phyloP scores from a whole-genome alignment of 495 filamentous ascomycete genomes.

The Pseudoneurospora amorphoporcata region DNA sequence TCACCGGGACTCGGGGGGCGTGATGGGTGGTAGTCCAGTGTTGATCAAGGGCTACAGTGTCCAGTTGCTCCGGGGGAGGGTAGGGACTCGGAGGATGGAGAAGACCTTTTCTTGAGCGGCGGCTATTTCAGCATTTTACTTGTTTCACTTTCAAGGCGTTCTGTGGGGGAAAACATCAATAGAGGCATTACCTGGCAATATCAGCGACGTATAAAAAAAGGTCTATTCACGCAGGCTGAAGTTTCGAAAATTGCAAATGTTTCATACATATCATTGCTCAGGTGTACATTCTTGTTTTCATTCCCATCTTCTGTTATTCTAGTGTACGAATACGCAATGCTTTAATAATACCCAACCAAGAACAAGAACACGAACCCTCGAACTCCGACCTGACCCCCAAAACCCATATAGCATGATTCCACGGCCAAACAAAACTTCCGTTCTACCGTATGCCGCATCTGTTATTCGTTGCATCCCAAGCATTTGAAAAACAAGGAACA shows the following conservation, averaged over 20 bases:
- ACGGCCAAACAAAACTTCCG: background rate
- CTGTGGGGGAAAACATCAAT: background rate
- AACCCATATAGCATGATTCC: background rate
- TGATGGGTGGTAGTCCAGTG: background rate
- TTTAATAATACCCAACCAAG: background rate
- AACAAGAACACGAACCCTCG: background rate
- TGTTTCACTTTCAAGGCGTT: conserved; percentile 2
- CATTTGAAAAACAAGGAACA: background rate
- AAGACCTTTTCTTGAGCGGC: background rate
- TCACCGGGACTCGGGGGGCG: background rate
- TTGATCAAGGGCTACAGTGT: background rate
- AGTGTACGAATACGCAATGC: background rate
- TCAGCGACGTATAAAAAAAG: background rate
- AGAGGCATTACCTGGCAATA: background rate
- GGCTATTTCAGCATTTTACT: background rate
- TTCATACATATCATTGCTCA: background rate
- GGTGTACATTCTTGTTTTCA: background rate
- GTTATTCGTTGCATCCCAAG: background rate
- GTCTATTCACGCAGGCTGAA: background rate
- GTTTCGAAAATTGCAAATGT: background rate
- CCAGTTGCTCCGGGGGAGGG: background rate
- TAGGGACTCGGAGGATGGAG: background rate
- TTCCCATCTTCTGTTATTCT: background rate
- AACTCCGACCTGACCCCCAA: background rate
- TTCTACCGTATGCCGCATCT: background rate